phyloP scores from a whole-genome alignment of 345 rosid genomes.

The Populus euphratica region DNA sequence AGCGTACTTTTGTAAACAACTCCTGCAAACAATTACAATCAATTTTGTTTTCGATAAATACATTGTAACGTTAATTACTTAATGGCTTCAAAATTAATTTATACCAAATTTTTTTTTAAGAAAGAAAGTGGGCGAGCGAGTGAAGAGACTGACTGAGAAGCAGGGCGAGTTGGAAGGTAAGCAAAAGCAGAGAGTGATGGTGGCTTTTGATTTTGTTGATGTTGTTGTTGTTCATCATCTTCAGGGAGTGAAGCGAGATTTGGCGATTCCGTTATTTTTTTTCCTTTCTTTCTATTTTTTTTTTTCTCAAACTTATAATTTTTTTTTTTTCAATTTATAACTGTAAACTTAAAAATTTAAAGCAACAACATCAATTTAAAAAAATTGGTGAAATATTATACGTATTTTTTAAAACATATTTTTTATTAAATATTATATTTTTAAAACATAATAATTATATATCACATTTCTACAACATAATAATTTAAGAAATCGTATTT shows the following conservation, averaged over 20 bases:
- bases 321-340: no score
- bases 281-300: neutral
- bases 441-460: no score
- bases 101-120: neutral
- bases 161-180: conserved; percentile 63
- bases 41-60: neutral
- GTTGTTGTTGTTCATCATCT: conserved; percentile 22
- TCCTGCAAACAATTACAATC: conserved; percentile 27
- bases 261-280: conserved; percentile 43
- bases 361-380: no score
- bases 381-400: no score
- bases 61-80: no score
- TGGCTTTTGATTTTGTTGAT: conserved; percentile 1
- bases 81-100: neutral
- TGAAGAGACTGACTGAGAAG: conserved; percentile 43
- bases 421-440: no score
- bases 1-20: conserved; percentile 48
- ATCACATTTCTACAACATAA: no score
- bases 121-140: no score
- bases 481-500: no score
- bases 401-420: no score
- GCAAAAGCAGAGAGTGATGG: conserved; percentile 52
- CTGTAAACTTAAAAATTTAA: no score
- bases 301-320: neutral
- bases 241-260: conserved; percentile 52